Percentiles rank a stretch among this genome's conserved stretches.
These are phyloP conservation scores for Juncus inflexus DNA, from an alignment of 176 grass and related monocot genomes.

Conservation along the genomic window DNA sequence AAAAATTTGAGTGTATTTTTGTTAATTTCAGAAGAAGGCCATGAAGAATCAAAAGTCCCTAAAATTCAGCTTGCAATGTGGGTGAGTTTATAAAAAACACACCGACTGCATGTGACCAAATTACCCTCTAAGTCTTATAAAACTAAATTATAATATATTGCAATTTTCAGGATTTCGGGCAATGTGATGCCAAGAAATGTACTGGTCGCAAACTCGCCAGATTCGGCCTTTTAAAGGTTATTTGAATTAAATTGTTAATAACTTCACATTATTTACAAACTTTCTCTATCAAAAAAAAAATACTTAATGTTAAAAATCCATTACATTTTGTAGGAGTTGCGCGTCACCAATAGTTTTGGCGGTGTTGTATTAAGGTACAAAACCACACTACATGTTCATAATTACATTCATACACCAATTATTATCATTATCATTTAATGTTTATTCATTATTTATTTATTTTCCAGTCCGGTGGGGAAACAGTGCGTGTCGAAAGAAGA, in stretches of 20 bases:
- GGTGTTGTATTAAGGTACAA: conserved; percentile 87
- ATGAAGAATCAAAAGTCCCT: conserved; percentile 41
- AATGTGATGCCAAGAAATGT: conserved; percentile 87
- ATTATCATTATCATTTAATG: not conserved
- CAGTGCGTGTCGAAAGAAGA: conserved; percentile 92
- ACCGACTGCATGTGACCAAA: not conserved
- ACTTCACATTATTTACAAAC: too few relatives aligned
- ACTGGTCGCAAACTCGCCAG: conserved; percentile 94
- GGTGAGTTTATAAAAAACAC: conserved; percentile 45
- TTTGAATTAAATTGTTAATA: not conserved
- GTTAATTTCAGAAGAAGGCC: conserved; percentile 30
- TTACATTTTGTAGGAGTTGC: conserved; percentile 59
- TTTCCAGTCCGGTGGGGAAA: conserved; percentile 76
- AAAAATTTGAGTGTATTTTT: not conserved
- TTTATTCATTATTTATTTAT: not conserved
- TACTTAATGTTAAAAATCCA: too few relatives aligned
- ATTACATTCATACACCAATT: conserved; percentile 9
- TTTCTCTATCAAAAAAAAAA: too few relatives aligned
- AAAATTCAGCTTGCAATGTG: conserved; percentile 98
- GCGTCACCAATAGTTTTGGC: conserved; percentile 80
- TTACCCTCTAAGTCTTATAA: not conserved
- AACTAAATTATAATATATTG: conserved; percentile 8
- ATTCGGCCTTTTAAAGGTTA: conserved; percentile 80
- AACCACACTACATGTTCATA: not conserved
- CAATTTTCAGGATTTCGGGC: conserved; percentile 74